Conservation (phyloP, 2,329 filamentous ascomycete species). For the Colletotrichum sp. region DNA sequence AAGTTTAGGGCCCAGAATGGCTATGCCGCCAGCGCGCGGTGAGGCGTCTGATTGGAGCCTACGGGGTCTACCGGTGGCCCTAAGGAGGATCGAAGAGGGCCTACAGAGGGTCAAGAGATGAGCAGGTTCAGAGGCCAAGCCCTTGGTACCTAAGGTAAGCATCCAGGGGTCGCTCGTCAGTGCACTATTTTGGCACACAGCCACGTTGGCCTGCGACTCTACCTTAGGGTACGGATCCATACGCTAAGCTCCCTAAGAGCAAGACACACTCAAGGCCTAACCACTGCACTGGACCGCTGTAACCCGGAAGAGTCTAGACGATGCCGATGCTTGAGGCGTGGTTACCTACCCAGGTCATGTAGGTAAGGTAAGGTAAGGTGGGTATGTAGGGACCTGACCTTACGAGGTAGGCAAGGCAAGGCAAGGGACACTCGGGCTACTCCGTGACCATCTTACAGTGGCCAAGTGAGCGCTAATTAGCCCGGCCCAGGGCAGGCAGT, state of each 20-base stretch:
- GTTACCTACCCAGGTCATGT: too few relatives aligned
- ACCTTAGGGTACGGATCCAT: neutral
- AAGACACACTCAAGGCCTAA: neutral
- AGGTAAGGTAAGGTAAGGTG: too few relatives aligned
- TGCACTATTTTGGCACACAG: neutral
- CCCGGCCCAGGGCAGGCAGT: neutral
- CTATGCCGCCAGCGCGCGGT: neutral
- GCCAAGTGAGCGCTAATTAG: neutral
- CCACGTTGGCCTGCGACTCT: neutral
- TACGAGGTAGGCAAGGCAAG: neutral
- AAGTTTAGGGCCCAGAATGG: conserved; percentile 1
- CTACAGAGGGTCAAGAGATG: neutral
- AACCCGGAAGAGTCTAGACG: neutral
- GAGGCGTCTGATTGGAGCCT: neutral
- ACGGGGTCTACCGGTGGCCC: neutral
- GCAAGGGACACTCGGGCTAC: neutral
- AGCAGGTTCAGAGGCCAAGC: neutral
- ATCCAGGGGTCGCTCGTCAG: neutral
- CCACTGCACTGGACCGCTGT: neutral
- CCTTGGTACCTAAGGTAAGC: neutral
- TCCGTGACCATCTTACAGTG: neutral
- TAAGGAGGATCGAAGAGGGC: neutral
- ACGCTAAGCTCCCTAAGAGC: neutral
- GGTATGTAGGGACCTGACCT: neutral
- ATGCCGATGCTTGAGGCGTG: neutral